Conservation (phyloP, 2,329 filamentous ascomycete genomes). For the Colletotrichum sp. region DNA sequence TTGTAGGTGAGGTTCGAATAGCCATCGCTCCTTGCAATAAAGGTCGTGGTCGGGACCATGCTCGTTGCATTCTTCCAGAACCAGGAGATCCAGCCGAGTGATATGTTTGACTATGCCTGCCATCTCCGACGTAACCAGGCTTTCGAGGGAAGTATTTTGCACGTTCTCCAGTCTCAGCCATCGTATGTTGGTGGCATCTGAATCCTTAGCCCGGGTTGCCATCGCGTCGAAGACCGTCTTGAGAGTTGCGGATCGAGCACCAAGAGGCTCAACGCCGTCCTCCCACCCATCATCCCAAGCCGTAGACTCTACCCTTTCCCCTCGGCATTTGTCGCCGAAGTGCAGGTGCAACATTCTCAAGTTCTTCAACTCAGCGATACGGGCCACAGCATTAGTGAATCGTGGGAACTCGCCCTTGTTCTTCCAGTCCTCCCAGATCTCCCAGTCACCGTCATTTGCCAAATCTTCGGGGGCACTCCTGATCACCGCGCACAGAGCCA, state of each 20-base stretch:
- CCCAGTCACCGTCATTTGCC: background rate
- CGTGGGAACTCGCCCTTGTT: background rate
- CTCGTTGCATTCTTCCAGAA: conserved; percentile 8
- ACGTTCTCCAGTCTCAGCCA: conserved; percentile 24
- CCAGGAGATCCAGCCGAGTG: conserved; percentile 18
- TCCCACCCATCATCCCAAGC: background rate
- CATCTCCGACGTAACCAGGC: background rate
- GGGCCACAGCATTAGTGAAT: background rate
- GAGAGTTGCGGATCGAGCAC: background rate
- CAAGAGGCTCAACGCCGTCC: background rate
- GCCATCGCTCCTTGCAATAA: conserved; percentile 15
- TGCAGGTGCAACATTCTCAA: conserved; percentile 3
- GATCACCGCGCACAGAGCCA: conserved; percentile 21
- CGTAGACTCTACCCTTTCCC: background rate
- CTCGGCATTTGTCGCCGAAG: conserved; percentile 5
- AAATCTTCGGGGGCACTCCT: conserved; percentile 18
- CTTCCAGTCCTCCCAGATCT: background rate
- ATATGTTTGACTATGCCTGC: conserved; percentile 16
- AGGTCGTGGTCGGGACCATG: conserved; percentile 20
- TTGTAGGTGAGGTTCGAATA: conserved; percentile 28
- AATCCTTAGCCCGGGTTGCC: conserved; percentile 1
- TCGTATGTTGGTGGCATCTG: background rate
- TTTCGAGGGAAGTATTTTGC: conserved; percentile 20
- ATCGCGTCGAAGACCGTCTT: conserved; percentile 21
- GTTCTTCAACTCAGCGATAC: conserved; percentile 16